Evolutionary conservation across 2,329 filamentous ascomycete genomes (phyloP), one percentile per base, ranked within the genome.

Genomic region (Bisporella sp.): DNA sequence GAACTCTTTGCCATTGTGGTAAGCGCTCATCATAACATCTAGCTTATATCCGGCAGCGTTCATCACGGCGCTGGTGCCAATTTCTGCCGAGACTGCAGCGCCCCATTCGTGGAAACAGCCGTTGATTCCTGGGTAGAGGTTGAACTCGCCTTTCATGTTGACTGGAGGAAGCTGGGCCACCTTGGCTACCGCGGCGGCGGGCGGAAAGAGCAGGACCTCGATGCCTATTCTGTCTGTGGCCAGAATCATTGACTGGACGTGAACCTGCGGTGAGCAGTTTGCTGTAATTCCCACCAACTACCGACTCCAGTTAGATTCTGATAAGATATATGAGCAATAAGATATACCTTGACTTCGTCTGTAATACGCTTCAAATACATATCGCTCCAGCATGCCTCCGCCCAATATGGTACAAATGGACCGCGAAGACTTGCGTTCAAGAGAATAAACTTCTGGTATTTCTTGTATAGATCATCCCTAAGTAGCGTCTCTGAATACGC

Each of bases 231-330:
- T 39, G 45, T 64, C 60, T 40, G 59, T 62, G 28, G 62, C 61
- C 59, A 57, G 64, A 49, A 64, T 61, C 61, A 64, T 64, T 41
- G 59, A 61, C 53, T 61, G 62, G 40, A 63, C 54, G 46, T 62
- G 61, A 47, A 60, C 56, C 5, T 45, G 46, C 9, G 57, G 56
- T 48, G 47, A 49, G 40, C 62, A 64, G 50, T 62, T 63, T 7
- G 54, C 54, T 7, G 60, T 59, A 56, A 64, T 64, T 4, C 62
- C 61, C 5, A 64, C 58, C n/a, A 64, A 57, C 59, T 56, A 21
- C 42, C 21, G 21, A 21, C 21, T 21, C 21, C 2, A 21, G 21
- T 21, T 21, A 21, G 21, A 21, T 21, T 21, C 21, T 21, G 21
- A 21, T 21, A 21, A 21, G 21, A 21, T 21, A 21, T 21, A 21